A percentile compares a stretch with the other conserved stretches of the same genome.
Conservation (phyloP, 1,284 basidiomycete genomes). For the Tylopilus orsonianus region DNA sequence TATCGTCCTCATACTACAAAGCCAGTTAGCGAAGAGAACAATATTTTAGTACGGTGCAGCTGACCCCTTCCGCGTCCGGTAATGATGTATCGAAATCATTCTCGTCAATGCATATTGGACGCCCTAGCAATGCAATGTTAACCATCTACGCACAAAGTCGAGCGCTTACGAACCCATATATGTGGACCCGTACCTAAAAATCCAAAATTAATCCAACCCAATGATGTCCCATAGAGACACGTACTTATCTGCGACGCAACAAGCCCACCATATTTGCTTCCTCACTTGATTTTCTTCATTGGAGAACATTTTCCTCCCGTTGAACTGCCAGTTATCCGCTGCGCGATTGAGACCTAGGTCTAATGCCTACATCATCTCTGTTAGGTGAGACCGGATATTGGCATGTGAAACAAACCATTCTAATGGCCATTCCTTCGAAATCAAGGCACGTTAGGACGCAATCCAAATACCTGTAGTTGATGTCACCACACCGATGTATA, state of each 20-base stretch:
- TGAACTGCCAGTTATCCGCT: constrained; percentile 72
- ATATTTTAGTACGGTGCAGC: constrained; percentile 6
- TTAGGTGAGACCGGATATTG: not conserved
- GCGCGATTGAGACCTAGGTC: constrained; percentile 84
- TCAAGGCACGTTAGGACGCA: constrained; percentile 4
- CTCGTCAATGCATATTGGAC: constrained; percentile 71
- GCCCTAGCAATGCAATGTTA: constrained; percentile 39
- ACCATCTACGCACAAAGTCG: not conserved
- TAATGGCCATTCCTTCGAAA: constrained; percentile 64
- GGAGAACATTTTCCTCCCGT: constrained; percentile 64
- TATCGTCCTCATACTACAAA: constrained; percentile 51
- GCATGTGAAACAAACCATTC: constrained; percentile 54
- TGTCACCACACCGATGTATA: constrained; percentile 61
- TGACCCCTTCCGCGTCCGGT: constrained; percentile 55
- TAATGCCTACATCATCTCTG: constrained; percentile 54
- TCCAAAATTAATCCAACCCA: constrained; percentile 5
- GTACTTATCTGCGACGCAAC: constrained; percentile 72
- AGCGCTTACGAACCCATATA: constrained; percentile 57
- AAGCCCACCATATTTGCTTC: constrained; percentile 83
- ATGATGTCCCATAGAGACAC: constrained; percentile 21
- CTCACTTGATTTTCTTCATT: constrained; percentile 74
- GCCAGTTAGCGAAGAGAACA: constrained; percentile 9
- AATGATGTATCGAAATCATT: constrained; percentile 73
- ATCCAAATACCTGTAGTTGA: constrained; percentile 5
- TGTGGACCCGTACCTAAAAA: constrained; percentile 56